These are phyloP conservation scores for Leccinum aurantiacum DNA, from an alignment of 768 basidiomycete species.

Conservation along the genomic window DNA sequence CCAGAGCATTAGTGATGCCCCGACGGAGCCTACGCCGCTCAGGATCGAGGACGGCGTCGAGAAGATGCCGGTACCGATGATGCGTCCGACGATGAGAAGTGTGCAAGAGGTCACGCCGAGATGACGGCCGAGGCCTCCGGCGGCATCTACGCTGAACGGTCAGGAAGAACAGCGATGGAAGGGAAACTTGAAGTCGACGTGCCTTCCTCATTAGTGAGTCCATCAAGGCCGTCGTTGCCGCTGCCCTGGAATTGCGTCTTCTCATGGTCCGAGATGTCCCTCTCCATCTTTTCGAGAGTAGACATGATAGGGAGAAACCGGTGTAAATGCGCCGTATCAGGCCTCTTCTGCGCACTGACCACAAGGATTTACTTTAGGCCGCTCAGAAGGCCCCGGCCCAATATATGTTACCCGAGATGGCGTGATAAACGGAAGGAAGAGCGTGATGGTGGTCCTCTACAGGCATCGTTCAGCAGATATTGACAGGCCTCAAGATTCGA, in stretches of 20 bases:
- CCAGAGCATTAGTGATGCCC: conserved; percentile 64
- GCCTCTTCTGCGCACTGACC: background rate
- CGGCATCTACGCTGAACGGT: conserved; percentile 37
- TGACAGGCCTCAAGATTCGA: no score
- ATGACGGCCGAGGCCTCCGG: conserved; percentile 59
- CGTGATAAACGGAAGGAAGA: no score
- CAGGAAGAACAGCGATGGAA: background rate
- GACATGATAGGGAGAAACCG: conserved; percentile 10
- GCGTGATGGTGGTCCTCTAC: no score
- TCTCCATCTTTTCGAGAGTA: background rate
- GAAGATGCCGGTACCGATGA: conserved; percentile 68
- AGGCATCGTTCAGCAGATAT: no score
- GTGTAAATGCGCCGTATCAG: background rate
- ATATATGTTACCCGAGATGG: no score
- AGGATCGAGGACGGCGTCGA: conserved; percentile 62
- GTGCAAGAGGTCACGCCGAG: conserved; percentile 58
- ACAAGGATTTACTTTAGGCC: background rate
- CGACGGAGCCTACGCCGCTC: conserved; percentile 53
- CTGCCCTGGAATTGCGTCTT: background rate
- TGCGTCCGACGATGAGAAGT: conserved; percentile 54
- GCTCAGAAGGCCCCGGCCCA: no score
- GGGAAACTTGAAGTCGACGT: background rate
- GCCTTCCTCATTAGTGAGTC: conserved; percentile 53
- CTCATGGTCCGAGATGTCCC: conserved; percentile 2
- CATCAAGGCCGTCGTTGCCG: conserved; percentile 38